Evolutionary conservation across 495 filamentous ascomycete species (phyloP).

Genomic region (Neurospora sp.): DNA sequence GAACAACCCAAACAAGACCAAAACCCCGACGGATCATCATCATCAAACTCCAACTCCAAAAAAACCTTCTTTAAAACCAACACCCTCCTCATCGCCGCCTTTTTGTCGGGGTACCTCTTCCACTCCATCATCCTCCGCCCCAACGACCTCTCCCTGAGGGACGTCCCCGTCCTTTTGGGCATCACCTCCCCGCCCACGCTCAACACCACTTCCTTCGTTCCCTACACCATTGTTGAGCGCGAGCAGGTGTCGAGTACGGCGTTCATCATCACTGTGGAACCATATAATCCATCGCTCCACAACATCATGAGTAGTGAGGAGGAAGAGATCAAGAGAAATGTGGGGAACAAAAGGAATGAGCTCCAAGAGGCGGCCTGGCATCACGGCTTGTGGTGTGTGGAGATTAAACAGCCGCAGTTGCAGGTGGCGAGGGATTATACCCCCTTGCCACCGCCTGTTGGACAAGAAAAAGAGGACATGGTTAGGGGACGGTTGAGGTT

Average conservation of each 20-base stretch:
- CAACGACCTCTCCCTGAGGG: background rate
- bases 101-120: background rate
- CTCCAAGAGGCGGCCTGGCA: slow-evolving; percentile 20
- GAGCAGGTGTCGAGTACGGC: slow-evolving; percentile 65
- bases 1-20: background rate
- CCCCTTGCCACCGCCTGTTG: slow-evolving; percentile 58
- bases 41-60: background rate
- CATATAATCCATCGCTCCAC: slow-evolving; percentile 27
- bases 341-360: background rate
- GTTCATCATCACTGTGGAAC: slow-evolving; percentile 7
- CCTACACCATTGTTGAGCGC: slow-evolving; percentile 52
- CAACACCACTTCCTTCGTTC: slow-evolving; percentile 44
- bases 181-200: slow-evolving; percentile 18
- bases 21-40: background rate
- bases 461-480: slow-evolving; percentile 44
- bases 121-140: background rate
- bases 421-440: slow-evolving; percentile 88
- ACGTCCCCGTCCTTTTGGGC: background rate
- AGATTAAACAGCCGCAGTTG: slow-evolving; percentile 86
- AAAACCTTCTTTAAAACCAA: background rate
- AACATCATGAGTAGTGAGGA: background rate
- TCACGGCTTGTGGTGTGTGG: slow-evolving; percentile 70
- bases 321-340: too few relatives aligned
- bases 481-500: slow-evolving; percentile 33
- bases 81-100: background rate